Percentiles rank a stretch among this genome's conserved stretches.
These are phyloP conservation scores for Phaeotremella fagi DNA, from an alignment of 768 basidiomycete genomes.

Conservation along the genomic window DNA sequence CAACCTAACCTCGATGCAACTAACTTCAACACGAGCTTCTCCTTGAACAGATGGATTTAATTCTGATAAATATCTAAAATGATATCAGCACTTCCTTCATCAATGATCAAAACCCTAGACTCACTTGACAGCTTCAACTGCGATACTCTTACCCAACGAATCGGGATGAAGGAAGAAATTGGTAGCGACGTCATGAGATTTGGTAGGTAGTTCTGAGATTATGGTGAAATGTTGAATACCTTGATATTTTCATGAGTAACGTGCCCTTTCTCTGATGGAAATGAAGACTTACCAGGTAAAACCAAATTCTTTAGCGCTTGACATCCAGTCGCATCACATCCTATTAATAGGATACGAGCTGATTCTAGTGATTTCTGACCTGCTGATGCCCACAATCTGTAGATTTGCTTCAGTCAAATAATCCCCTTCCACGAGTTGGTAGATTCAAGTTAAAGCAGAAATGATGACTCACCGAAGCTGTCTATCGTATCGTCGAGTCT, in stretches of 20 bases:
- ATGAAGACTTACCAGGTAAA: constrained; percentile 59
- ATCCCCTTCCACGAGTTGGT: background rate
- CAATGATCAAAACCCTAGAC: background rate
- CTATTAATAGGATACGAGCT: constrained; percentile 73
- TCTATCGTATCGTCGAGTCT: constrained; percentile 87
- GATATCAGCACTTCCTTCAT: background rate
- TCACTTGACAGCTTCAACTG: constrained; percentile 66
- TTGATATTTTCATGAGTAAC: constrained; percentile 14
- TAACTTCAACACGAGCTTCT: constrained; percentile 56
- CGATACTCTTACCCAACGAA: constrained; percentile 75
- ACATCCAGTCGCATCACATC: constrained; percentile 75
- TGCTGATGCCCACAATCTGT: constrained; percentile 84
- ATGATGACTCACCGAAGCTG: constrained; percentile 67
- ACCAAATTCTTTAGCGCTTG: constrained; percentile 94
- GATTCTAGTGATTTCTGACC: constrained; percentile 86
- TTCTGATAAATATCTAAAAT: constrained; percentile 59
- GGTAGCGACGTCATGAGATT: constrained; percentile 77
- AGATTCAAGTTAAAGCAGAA: background rate
- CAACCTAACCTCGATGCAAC: constrained; percentile 5
- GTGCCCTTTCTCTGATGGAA: background rate
- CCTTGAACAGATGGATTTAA: constrained; percentile 84
- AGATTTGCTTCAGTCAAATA: background rate
- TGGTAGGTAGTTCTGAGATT: constrained; percentile 62
- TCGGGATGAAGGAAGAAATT: constrained; percentile 87
- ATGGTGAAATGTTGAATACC: constrained; percentile 92